Percentiles rank a stretch among this genome's conserved stretches.
These are phyloP conservation scores for Neoboletus brunneissimus DNA, from an alignment of 768 basidiomycete genomes.

Conservation along the genomic window DNA sequence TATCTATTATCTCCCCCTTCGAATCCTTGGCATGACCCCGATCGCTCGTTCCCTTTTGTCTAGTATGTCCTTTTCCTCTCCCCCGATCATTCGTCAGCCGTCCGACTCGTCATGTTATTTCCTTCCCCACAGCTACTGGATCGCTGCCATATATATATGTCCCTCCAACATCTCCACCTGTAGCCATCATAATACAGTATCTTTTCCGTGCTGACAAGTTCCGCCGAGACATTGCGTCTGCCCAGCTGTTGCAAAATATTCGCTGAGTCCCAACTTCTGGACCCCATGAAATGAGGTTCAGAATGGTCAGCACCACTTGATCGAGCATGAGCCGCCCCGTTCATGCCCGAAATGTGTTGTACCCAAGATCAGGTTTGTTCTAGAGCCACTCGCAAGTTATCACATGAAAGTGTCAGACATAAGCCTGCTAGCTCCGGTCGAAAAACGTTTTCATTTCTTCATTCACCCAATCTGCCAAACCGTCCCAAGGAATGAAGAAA, in stretches of 20 bases:
- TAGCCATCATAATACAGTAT: constrained; percentile 20
- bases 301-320: constrained; percentile 8
- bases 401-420: constrained; percentile 16
- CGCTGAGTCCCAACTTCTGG: constrained; percentile 18
- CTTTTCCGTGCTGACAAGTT: constrained; percentile 2
- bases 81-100: constrained; percentile 14
- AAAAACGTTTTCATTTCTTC: constrained; percentile 3
- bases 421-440: neutral
- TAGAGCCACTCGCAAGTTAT: neutral
- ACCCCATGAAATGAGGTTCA: constrained; percentile 11
- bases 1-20: constrained; percentile 17
- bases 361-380: neutral
- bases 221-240: constrained; percentile 22
- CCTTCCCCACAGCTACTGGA: constrained; percentile 18
- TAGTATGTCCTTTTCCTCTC: constrained; percentile 23
- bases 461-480: neutral
- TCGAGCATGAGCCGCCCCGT: constrained; percentile 5
- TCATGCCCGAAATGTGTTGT: constrained; percentile 4
- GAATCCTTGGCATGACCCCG: constrained; percentile 17
- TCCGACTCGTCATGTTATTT: constrained; percentile 14
- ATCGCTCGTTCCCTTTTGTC: constrained; percentile 14
- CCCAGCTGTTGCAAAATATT: neutral
- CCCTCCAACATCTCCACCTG: constrained; percentile 2
- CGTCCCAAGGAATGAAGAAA: neutral
- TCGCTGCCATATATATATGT: constrained; percentile 22